A percentile compares a stretch with the other conserved stretches of the same genome.
These are phyloP conservation scores for Scedosporium minutisporum DNA, from an alignment of 2,329 filamentous ascomycete genomes.

Conservation along the genomic window DNA sequence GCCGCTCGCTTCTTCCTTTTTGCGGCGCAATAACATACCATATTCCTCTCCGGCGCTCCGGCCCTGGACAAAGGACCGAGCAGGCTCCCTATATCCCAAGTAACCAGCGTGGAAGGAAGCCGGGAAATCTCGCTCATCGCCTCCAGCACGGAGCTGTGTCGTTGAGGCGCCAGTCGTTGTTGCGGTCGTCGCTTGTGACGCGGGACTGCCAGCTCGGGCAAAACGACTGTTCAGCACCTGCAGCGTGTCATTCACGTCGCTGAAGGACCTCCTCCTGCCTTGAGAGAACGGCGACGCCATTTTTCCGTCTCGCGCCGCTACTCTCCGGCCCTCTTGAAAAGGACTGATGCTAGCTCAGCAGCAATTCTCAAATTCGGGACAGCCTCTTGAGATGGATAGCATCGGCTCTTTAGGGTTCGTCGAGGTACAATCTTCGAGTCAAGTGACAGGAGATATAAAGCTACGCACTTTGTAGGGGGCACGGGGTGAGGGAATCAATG, in stretches of 20 bases:
- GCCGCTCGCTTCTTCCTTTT: not conserved
- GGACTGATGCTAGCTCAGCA: not conserved
- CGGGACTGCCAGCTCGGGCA: not conserved
- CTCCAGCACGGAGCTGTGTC: constrained; percentile 7
- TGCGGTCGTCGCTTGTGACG: not conserved
- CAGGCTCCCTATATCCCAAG: constrained; percentile 49
- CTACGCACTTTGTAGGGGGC: too few species aligned
- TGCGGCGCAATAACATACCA: constrained; percentile 29
- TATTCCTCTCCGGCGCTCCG: constrained; percentile 46
- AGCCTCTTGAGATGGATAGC: not conserved
- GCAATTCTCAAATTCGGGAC: not conserved
- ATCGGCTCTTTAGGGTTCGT: not conserved
- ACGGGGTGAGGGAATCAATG: too few species aligned
- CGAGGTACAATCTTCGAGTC: not conserved
- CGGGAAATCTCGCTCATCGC: constrained; percentile 18
- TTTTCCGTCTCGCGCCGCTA: not conserved
- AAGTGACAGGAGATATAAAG: not conserved
- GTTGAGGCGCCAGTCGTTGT: constrained; percentile 10
- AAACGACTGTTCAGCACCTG: not conserved
- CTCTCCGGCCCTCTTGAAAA: not conserved
- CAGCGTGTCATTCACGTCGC: not conserved
- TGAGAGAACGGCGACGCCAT: constrained; percentile 4
- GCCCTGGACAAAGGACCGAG: constrained; percentile 62
- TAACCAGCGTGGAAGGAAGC: constrained; percentile 26
- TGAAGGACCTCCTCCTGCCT: not conserved